phyloP scores from a whole-genome alignment of 2,329 filamentous ascomycete genomes.

The Botryotinia globosa region DNA sequence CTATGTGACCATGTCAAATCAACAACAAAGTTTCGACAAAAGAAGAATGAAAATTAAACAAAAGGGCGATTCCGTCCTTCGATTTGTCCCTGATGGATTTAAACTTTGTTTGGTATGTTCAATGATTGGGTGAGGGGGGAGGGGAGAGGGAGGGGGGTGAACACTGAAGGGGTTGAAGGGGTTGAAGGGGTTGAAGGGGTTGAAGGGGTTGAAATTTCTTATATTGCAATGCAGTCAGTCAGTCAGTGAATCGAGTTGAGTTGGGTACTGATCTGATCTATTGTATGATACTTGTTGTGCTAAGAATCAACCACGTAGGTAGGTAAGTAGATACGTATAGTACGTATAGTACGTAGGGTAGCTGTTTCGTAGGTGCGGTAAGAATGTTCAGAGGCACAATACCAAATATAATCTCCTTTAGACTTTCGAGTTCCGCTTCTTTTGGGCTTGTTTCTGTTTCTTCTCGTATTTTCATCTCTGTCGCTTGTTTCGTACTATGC shows the following conservation, averaged over 20 bases:
- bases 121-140: background rate
- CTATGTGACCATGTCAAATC: too few species aligned
- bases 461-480: slow-evolving; percentile 16
- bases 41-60: background rate
- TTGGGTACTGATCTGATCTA: background rate
- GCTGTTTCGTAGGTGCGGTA: background rate
- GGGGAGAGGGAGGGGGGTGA: background rate
- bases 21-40: background rate
- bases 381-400: background rate
- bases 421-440: slow-evolving; percentile 11
- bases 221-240: background rate
- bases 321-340: background rate
- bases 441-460: slow-evolving; percentile 2
- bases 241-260: too few species aligned
- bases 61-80: background rate
- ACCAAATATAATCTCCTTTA: background rate
- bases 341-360: background rate
- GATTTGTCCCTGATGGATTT: background rate
- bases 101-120: slow-evolving; percentile 2
- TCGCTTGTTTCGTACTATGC: slow-evolving; percentile 17
- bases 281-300: background rate
- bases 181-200: background rate
- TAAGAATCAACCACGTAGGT: background rate
- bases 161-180: background rate
- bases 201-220: slow-evolving; percentile 1